Evolutionary conservation across 2,329 filamentous ascomycete species (phyloP), one percentile per base, ranked within the genome.

Genomic region (Trichoderma koningiopsis): DNA sequence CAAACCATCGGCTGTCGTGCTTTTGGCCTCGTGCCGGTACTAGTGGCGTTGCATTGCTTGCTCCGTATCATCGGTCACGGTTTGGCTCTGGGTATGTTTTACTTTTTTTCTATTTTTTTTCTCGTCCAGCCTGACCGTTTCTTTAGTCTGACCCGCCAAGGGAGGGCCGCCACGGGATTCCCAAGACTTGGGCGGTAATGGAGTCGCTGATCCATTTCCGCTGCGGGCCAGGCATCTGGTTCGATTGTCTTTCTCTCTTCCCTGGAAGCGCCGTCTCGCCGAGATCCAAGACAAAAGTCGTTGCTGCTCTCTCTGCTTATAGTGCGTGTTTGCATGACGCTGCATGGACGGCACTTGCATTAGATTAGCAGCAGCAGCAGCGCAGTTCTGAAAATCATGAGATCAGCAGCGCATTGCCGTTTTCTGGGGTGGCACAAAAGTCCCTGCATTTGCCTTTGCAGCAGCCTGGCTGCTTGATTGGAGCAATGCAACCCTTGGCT

Each of bases 31-130:
- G 63, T 57, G 63, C 29, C 47, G 27, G 14, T 43, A 29, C 53
- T 37, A 14, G 16, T 40, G 29, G 49, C 40, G 62, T 65, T 65
- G 62, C 62, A 65, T 7, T 65, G 35, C 62, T 65, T 65, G 27
- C 57, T 63, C 60, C 60, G 60, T 55, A 27, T 55, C 55, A 55
- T 64, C 61, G 61, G 61, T 64, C 61, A 64, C 61, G 61, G 61
- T 40, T n/a, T 43, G 14, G 13, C 40, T 43, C 40, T 43, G 40
- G 16, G 6, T 43, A 35, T 13, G 33, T 8, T 43, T n/a, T n/a
- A n/a, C 6, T 43, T 43, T 43, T 14, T 14, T 37, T 24, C 19
- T 24, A 27, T 60, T 19, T 43, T 27, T 43, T 60, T 19, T 31
- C 6, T 27, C 14, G 16, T 29, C 33, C 10, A 37, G 53, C 61